Evolutionary conservation across 2,329 filamentous ascomycete genomes (phyloP).

Genomic region (Exophiala mesophila): DNA sequence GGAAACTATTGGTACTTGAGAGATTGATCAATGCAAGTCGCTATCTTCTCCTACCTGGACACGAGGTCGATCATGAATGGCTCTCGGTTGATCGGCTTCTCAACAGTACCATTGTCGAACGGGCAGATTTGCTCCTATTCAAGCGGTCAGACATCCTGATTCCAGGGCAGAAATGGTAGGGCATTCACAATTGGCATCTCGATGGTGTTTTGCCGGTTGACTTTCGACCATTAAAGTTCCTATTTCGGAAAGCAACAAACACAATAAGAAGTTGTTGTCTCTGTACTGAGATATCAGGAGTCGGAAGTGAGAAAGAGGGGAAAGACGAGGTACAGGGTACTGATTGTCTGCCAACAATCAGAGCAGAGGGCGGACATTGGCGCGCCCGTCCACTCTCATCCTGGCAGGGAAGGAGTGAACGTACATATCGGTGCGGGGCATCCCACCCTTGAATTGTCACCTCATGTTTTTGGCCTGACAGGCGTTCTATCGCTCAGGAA

Average conservation of each 20-base stretch:
- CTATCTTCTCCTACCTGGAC: slow-evolving; percentile 24
- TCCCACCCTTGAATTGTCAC: neutral
- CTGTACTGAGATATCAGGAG: neutral
- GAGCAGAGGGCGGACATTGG: too few relatives aligned
- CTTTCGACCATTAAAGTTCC: too few relatives aligned
- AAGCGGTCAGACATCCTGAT: slow-evolving; percentile 2
- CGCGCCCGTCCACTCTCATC: too few relatives aligned
- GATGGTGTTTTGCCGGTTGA: neutral
- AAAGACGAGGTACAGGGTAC: too few relatives aligned
- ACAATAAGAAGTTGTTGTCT: neutral
- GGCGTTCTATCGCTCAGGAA: neutral
- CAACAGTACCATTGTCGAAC: slow-evolving; percentile 22
- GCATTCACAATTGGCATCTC: slow-evolving; percentile 10
- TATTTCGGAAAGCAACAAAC: too few relatives aligned
- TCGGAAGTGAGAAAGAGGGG: slow-evolving; percentile 1
- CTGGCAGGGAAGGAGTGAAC: too few relatives aligned
- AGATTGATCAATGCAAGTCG: neutral
- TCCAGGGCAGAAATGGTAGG: neutral
- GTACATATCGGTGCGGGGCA: slow-evolving; percentile 2
- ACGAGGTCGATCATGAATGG: slow-evolving; percentile 29
- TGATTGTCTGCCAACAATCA: too few relatives aligned
- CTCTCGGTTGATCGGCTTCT: slow-evolving; percentile 34
- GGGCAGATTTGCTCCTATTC: slow-evolving; percentile 17
- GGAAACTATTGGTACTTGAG: slow-evolving; percentile 38
- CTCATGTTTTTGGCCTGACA: neutral